Evolutionary conservation across 1,284 basidiomycete genomes (phyloP).

Genomic region (Porogramme epimiltina): DNA sequence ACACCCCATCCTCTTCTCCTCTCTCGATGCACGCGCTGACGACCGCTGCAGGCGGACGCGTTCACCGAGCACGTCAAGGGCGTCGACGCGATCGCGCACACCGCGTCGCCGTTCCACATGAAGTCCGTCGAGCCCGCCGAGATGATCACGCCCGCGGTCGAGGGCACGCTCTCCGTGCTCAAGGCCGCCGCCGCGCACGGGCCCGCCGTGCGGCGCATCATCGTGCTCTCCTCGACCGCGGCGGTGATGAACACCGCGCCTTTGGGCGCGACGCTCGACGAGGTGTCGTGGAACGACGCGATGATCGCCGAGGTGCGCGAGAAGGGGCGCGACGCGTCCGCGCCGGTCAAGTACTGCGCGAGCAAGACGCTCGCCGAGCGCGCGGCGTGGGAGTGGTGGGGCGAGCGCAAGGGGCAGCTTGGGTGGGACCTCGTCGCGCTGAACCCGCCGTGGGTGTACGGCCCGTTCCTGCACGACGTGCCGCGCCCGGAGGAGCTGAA

Average conservation of each 20-base stretch:
- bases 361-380: conserved; percentile 73
- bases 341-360: conserved; percentile 49
- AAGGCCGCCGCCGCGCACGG: conserved; percentile 31
- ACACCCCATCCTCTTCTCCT: too few species aligned
- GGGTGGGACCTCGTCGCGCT: conserved; percentile 57
- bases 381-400: conserved; percentile 57
- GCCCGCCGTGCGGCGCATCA: conserved; percentile 59
- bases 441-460: conserved; percentile 54
- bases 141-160: conserved; percentile 31
- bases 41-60: conserved; percentile 34
- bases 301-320: conserved; percentile 51
- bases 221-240: conserved; percentile 63
- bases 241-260: conserved; percentile 41
- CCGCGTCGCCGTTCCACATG: conserved; percentile 44
- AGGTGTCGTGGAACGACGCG: conserved; percentile 66
- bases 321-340: conserved; percentile 47
- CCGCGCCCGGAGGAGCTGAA: conserved; percentile 46
- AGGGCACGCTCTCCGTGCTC: conserved; percentile 29
- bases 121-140: conserved; percentile 36
- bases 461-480: conserved; percentile 53
- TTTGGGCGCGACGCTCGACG: neutral
- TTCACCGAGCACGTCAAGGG: conserved; percentile 45
- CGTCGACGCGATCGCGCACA: conserved; percentile 47
- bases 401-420: conserved; percentile 48
- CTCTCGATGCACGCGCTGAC: neutral